Evolutionary conservation across 2,329 filamentous ascomycete species (phyloP), one percentile per base, ranked within the genome.

Genomic region (Colletotrichum lindemuthianum): DNA sequence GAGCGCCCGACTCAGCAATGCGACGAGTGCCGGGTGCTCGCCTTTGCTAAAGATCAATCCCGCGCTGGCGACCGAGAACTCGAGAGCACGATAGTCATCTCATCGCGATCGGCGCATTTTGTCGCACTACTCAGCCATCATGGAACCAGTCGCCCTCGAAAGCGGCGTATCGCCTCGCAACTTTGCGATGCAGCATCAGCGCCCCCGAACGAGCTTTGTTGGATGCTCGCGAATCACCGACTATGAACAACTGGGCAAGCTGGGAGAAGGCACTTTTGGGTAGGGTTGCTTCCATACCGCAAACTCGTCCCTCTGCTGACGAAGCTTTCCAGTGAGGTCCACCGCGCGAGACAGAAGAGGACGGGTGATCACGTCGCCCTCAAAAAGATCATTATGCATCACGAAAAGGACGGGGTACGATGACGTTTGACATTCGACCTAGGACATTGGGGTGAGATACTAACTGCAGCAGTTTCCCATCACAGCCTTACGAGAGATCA

Each of bases 381-480:
- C 73, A 99, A 99, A 82, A 98, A 98, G 85, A 99, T 99, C 70
- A 88, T 99, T 69, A 97, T 98, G 92, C 96, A 98, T 77, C 97
- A 98, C 77, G 96, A 99, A 81, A 98, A 97, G 77, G 96, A 99
- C 78, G 96, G 96, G 53, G 90, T 92, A 79, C 71, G 88, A 79
- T 13, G 88, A 79, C 15, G 47, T 24, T 16, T 24, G 24, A n/a
- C 34, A 43, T 32, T 13, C 43, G 16, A 16, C n/a, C 5, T 24
- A n/a, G 12, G 12, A 4, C 24, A 24, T 24, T 4, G 12, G 37
- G 37, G 37, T 33, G 39, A 12, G 37, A 6, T 24, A 43, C 67
- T 70, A 24, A 72, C 64, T 2, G 6, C 11, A 33, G 36, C 68
- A 92, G 82, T 99, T 99, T 71, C 96, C 96, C n/a, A 99, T 99